phyloP scores from a whole-genome alignment of 345 rosid genomes.

The Camelina hispida region DNA sequence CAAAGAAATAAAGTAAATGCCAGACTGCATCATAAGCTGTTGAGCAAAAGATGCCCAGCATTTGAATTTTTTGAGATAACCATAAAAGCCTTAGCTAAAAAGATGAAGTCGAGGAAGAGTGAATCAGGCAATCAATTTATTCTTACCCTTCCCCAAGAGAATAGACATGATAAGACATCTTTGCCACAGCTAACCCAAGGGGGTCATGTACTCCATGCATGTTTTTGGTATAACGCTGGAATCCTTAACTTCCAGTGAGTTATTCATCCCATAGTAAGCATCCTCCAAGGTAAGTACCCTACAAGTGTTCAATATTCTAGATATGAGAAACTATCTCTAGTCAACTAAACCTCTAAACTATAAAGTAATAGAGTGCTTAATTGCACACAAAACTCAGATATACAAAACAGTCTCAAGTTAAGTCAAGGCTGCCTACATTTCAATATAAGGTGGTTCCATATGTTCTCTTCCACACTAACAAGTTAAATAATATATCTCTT shows the following conservation, averaged over 20 bases:
- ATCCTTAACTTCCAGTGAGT: constrained; percentile 50
- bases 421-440: constrained; percentile 4
- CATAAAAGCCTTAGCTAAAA: constrained; percentile 22
- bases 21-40: not conserved
- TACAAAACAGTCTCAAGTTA: constrained; percentile 1
- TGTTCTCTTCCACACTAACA: constrained; percentile 20
- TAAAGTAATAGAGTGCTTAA: not conserved
- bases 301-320: constrained; percentile 31
- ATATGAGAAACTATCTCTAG: constrained; percentile 23
- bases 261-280: constrained; percentile 63
- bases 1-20: not conserved
- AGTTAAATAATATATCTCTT: constrained; percentile 12
- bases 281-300: constrained; percentile 96
- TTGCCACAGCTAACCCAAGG: constrained; percentile 80
- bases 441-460: constrained; percentile 17
- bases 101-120: constrained; percentile 8
- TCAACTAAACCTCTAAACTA: constrained; percentile 5
- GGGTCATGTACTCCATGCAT: constrained; percentile 54
- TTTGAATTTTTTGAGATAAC: not conserved
- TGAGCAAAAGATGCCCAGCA: not conserved
- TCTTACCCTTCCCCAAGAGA: constrained; percentile 92
- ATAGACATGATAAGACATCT: constrained; percentile 86
- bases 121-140: constrained; percentile 30
- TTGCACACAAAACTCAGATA: not conserved
- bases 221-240: constrained; percentile 49